phyloP scores from a whole-genome alignment of 78 protist genomes.

The Pigoraptor vietnamica region DNA sequence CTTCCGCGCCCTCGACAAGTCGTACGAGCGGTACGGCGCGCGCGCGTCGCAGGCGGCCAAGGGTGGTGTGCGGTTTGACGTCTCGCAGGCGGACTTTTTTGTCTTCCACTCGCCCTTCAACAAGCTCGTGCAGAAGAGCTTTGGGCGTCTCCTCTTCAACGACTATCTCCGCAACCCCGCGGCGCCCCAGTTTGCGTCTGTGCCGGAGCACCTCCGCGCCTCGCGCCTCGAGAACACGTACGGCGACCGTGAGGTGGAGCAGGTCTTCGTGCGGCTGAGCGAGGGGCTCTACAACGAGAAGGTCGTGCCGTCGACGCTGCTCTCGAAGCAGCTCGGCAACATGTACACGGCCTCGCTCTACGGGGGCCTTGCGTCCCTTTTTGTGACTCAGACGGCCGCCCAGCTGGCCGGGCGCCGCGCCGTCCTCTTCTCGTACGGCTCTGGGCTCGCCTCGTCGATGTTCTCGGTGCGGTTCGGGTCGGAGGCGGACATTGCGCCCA shows the following conservation, averaged over 20 bases:
- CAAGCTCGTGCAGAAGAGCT: slow-evolving; percentile 89
- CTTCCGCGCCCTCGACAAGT: slow-evolving; percentile 75
- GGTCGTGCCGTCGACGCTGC: slow-evolving; percentile 54
- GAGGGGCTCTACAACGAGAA: slow-evolving; percentile 31
- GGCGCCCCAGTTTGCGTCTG: not conserved
- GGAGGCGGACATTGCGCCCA: slow-evolving; percentile 32
- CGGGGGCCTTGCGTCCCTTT: slow-evolving; percentile 70
- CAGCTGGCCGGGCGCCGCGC: slow-evolving; percentile 64
- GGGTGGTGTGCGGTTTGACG: not conserved
- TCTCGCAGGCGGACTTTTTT: slow-evolving; percentile 55
- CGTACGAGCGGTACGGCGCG: slow-evolving; percentile 55
- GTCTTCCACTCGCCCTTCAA: slow-evolving; percentile 92
- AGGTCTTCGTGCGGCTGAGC: slow-evolving; percentile 39
- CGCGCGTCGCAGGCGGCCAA: not conserved
- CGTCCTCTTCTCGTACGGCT: slow-evolving; percentile 88
- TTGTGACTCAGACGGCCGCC: slow-evolving; percentile 28
- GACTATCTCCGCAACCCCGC: slow-evolving; percentile 52
- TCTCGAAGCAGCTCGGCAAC: slow-evolving; percentile 86
- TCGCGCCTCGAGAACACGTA: slow-evolving; percentile 39
- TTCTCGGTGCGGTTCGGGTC: slow-evolving; percentile 63
- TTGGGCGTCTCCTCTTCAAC: slow-evolving; percentile 73
- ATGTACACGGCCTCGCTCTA: slow-evolving; percentile 88
- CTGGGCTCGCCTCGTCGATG: slow-evolving; percentile 86
- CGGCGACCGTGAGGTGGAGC: slow-evolving; percentile 59
- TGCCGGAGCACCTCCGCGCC: not conserved